These are phyloP conservation scores for Aspergillus niger DNA, from an alignment of 2,329 filamentous ascomycete species.

Conservation along the genomic window DNA sequence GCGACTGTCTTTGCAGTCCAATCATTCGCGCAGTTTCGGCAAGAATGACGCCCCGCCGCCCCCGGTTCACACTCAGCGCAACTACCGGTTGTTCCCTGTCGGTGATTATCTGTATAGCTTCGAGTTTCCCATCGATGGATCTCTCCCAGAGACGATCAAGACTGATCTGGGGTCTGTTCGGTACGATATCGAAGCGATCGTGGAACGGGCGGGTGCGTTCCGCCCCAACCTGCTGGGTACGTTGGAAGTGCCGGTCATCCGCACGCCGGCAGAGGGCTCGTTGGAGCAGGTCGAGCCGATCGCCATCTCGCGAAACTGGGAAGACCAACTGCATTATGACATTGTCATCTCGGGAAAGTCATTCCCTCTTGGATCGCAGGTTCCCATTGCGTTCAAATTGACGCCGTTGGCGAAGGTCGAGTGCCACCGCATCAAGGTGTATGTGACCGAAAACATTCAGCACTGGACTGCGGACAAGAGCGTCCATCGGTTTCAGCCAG, in stretches of 20 bases:
- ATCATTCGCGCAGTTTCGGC: slow-evolving; percentile 80
- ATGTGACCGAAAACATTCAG: slow-evolving; percentile 85
- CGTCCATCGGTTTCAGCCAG: slow-evolving; percentile 80
- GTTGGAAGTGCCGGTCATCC: slow-evolving; percentile 80
- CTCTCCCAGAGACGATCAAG: slow-evolving; percentile 79
- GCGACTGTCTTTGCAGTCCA: slow-evolving; percentile 75
- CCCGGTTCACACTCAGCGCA: slow-evolving; percentile 68
- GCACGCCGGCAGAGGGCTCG: slow-evolving; percentile 82
- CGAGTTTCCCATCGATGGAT: slow-evolving; percentile 78
- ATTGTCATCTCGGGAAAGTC: slow-evolving; percentile 96
- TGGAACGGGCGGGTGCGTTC: slow-evolving; percentile 87
- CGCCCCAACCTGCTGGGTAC: slow-evolving; percentile 80
- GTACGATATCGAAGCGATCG: slow-evolving; percentile 81
- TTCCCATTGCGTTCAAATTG: slow-evolving; percentile 91
- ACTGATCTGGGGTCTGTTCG: slow-evolving; percentile 83
- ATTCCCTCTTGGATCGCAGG: slow-evolving; percentile 82
- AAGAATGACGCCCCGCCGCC: slow-evolving; percentile 68
- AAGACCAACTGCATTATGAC: slow-evolving; percentile 92
- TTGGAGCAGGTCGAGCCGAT: slow-evolving; percentile 91
- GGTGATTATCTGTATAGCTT: slow-evolving; percentile 75
- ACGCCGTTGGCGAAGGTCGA: slow-evolving; percentile 92
- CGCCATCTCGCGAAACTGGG: slow-evolving; percentile 90
- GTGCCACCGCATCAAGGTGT: slow-evolving; percentile 89
- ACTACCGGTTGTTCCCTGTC: slow-evolving; percentile 82
- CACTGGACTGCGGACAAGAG: slow-evolving; percentile 86